Evolutionary conservation across 768 basidiomycete genomes (phyloP).

Genomic region (Epithele typhae): DNA sequence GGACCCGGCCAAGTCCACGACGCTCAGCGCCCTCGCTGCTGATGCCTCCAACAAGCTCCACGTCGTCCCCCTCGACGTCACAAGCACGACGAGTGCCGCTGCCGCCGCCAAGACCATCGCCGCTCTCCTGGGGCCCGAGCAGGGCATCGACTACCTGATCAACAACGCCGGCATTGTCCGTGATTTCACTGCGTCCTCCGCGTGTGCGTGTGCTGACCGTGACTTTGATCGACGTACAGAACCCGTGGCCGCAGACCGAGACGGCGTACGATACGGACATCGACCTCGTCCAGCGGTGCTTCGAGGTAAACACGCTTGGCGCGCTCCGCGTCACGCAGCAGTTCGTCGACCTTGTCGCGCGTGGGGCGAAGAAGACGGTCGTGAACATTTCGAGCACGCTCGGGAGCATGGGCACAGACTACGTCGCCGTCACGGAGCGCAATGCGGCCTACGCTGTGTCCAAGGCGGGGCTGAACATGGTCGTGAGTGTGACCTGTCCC

Average conservation of each 20-base stretch:
- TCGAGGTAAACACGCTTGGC: constrained; percentile 31
- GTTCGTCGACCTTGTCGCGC: constrained; percentile 30
- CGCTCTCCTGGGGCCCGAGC: constrained; percentile 19
- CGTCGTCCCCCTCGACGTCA: constrained; percentile 29
- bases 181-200: not conserved
- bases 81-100: constrained; percentile 21
- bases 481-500: constrained; percentile 22
- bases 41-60: constrained; percentile 26
- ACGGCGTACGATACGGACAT: constrained; percentile 23
- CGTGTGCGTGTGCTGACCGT: not conserved
- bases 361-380: constrained; percentile 27
- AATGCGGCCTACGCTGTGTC: constrained; percentile 29
- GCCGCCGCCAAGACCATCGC: constrained; percentile 18
- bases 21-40: constrained; percentile 15
- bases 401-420: constrained; percentile 22
- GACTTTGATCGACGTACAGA: not conserved
- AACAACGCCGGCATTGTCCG: constrained; percentile 36
- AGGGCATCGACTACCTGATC: constrained; percentile 35
- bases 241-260: constrained; percentile 23
- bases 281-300: constrained; percentile 17
- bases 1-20: constrained; percentile 17
- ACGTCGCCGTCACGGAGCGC: constrained; percentile 16
- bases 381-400: constrained; percentile 30
- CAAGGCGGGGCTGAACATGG: constrained; percentile 36
- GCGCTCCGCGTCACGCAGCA: constrained; percentile 29